These are phyloP conservation scores for Kazachstania sp. DNA, from an alignment of 1,139 yeast species.

Conservation along the genomic window DNA sequence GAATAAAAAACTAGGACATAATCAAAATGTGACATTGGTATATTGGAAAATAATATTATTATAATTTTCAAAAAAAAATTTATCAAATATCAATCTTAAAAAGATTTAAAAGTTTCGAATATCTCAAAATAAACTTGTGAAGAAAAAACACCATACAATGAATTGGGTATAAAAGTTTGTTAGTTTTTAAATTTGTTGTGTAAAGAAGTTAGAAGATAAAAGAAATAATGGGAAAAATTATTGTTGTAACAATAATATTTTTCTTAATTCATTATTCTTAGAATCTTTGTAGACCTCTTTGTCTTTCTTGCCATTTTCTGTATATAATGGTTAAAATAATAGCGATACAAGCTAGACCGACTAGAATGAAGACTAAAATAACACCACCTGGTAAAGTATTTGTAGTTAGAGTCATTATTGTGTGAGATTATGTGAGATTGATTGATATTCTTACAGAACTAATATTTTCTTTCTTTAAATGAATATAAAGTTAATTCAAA, in stretches of 20 bases:
- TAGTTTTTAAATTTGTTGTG: background rate
- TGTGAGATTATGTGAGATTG: conserved; percentile 1
- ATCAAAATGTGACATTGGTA: background rate
- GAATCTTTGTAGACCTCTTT: conserved; percentile 35
- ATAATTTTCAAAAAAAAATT: background rate
- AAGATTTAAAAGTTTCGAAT: background rate
- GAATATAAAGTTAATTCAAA: background rate
- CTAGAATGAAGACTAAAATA: conserved; percentile 42
- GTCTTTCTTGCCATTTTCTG: conserved; percentile 34
- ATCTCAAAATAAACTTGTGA: background rate
- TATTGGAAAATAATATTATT: background rate
- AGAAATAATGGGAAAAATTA: background rate
- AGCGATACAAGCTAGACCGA: conserved; percentile 38
- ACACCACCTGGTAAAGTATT: conserved; percentile 42
- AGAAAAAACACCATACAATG: background rate
- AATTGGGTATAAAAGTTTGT: background rate
- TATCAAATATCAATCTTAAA: background rate
- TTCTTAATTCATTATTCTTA: conserved; percentile 13
- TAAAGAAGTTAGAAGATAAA: background rate
- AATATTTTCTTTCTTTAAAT: background rate
- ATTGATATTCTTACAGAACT: conserved; percentile 4
- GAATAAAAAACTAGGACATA: too few species aligned
- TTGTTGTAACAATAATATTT: background rate
- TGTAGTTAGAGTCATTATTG: conserved; percentile 4
- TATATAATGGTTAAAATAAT: conserved; percentile 27